Base-by-base conservation (phyloP, 2,329 filamentous ascomycete species). In the Sporothrix euskadiensis region DNA sequence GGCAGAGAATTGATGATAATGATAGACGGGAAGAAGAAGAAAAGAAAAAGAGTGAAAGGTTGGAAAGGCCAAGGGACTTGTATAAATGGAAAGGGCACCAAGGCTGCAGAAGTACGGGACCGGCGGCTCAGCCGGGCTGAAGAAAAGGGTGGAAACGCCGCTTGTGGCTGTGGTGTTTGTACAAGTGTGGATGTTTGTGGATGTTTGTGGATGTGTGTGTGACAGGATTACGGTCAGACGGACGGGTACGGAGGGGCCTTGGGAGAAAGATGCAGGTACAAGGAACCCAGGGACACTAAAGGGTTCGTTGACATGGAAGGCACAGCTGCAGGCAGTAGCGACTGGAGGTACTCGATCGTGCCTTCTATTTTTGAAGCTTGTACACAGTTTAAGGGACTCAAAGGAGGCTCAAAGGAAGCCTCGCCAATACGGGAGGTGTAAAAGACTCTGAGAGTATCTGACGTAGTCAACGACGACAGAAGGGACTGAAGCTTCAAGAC, bases 131-230 rank as follows among this genome's bases (percentile, higher is more conserved):
- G 14, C 30, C 65, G 39, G 44, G 44, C 63, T n/a, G 41, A 52
- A 7, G 52, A 22, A 7, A 30, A 54, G 14, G 52, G 52, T 22
- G 52, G 19, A 56, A 56, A 49, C 65, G 65, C 22, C 44, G 41
- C 44, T 22, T 68, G 65, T 68, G 65, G 65, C 65, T 52, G 63
- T 68, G 63, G 63, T 56, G 3, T 22, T 26, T 26, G 52, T 56
- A n/a, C 8, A 56, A 8, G 52, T 12, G 22, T 4, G 52, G 26
- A 49, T 16, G 44, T 49, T 12, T 12, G 22, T 4, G 52, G 26
- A 49, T 16, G 44, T 49, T 12, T 12, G 8, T 4, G 52, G 26
- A 49, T 16, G 44, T 49, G 44, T 32, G 26, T 35, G 26, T 44
- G 59, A 44, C 35, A 61, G n/a, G 39, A 63, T 41, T 63, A 44